Evolutionary conservation across 2,329 filamentous ascomycete genomes (phyloP), one percentile per base, ranked within the genome.

Genomic region (Pseudogymnoascus sp.): DNA sequence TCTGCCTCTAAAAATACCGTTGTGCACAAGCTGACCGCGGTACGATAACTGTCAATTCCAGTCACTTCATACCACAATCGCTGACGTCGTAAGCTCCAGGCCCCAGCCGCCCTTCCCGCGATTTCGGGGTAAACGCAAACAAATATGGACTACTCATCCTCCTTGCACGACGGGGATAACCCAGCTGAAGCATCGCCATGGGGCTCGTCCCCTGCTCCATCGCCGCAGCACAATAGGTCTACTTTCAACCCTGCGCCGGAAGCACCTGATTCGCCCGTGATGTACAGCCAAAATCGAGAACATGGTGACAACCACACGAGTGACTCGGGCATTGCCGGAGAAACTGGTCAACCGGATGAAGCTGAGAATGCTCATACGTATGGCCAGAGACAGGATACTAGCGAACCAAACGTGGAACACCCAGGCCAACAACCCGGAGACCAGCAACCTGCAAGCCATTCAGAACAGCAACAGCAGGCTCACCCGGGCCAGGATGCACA

Each of bases 121-220:
- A 21, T 33, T 55, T 55, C 29, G 48, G 48, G 48, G 29, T 55
- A 33, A 55, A 55, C 29, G 48, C 48, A 55, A 33, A 45, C 62
- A 52, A 67, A 29, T 52, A 89, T 89, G 87, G 87, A 89, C 72
- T 89, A 89, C 73, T 85, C 85, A 62, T 72, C 78, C 35, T 75
- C 83, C 60, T 76, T 79, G 61, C 75, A 81, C 67, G 83, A 87
- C 68, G 78, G 81, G 33, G 83, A 85, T 61, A 78, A 83, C 69
- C 80, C 82, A 48, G 77, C 77, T 36, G 85, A 80, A 60, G 68
- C 77, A 62, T 87, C 85, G 36, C 87, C 87, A 61, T 89, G 87
- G 87, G 80, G 76, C 21, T 69, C 69, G 13, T 72, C 72, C 3
- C 71, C 72, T 48, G 64, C 64, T 12, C 40, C 68, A 13, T 72